These are phyloP conservation scores for Salix caprea DNA, from an alignment of 345 rosid genomes.

Conservation along the genomic window DNA sequence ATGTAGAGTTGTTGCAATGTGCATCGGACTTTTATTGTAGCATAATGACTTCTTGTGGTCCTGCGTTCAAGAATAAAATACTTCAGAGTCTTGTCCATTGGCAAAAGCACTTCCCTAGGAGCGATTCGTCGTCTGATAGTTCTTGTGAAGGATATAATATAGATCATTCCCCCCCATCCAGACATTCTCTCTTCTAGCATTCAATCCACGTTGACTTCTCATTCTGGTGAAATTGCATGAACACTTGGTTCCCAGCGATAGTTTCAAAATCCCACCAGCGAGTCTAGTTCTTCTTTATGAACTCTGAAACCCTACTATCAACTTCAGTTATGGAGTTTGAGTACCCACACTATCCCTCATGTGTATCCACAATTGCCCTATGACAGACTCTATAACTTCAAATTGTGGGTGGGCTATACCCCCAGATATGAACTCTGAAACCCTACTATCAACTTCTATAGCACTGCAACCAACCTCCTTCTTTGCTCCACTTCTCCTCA, in stretches of 20 bases:
- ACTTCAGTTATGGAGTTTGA: background rate
- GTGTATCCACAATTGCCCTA: conserved; percentile 45
- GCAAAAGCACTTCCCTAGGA: background rate
- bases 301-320: too few species aligned
- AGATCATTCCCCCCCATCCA: background rate
- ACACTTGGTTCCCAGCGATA: conserved; percentile 90
- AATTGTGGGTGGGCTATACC: conserved; percentile 39
- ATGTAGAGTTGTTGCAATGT: background rate
- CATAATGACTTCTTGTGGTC: conserved; percentile 37
- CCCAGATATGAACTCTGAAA: conserved; percentile 64
- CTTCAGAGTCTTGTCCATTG: background rate
- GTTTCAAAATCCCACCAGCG: too few species aligned
- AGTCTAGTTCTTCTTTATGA: conserved; percentile 43
- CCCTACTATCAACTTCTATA: conserved; percentile 49
- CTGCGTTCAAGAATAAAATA: conserved; percentile 57
- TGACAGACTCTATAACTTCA: conserved; percentile 28
- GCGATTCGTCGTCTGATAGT: background rate
- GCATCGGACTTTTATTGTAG: background rate
- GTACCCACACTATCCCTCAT: conserved; percentile 18
- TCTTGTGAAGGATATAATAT: background rate
- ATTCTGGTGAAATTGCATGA: conserved; percentile 54
- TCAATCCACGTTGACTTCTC: conserved; percentile 1
- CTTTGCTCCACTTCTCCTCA: conserved; percentile 57
- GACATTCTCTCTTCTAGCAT: background rate
- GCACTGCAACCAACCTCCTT: conserved; percentile 70